Percentiles rank a stretch among this genome's conserved stretches.
Evolutionary conservation across 768 basidiomycete genomes (phyloP).

Genomic region (Tephrocybe sp.): DNA sequence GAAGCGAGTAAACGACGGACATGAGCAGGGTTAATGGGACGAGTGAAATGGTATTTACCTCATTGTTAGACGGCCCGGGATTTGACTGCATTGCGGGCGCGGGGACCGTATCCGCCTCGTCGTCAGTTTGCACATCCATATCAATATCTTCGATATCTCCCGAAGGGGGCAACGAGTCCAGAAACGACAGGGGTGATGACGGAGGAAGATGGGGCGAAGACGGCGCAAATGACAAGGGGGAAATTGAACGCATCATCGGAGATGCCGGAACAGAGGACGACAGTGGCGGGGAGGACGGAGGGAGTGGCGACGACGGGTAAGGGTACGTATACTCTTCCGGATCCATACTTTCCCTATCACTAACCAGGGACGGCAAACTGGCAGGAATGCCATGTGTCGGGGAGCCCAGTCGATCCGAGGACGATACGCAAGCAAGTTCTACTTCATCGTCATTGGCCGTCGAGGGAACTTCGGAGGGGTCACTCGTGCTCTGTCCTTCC

Average conservation of each 20-base stretch:
- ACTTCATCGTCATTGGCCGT: conserved; percentile 6
- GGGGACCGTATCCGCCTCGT: conserved; percentile 11
- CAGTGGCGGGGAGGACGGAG: conserved; percentile 25
- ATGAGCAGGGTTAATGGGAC: too few species aligned
- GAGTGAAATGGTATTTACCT: neutral
- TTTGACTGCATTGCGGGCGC: neutral
- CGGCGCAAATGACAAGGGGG: conserved; percentile 22
- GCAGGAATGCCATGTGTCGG: conserved; percentile 5
- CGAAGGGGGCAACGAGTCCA: conserved; percentile 9
- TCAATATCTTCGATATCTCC: conserved; percentile 9
- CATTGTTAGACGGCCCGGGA: neutral
- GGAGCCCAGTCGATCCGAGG: conserved; percentile 10
- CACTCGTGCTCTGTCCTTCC: conserved; percentile 4
- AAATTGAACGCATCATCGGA: conserved; percentile 36
- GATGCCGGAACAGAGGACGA: conserved; percentile 44
- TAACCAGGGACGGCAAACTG: conserved; percentile 28
- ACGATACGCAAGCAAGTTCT: neutral
- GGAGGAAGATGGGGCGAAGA: conserved; percentile 23
- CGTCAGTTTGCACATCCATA: neutral
- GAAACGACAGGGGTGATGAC: conserved; percentile 19
- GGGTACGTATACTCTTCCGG: conserved; percentile 19
- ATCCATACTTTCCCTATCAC: conserved; percentile 32
- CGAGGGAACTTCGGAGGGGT: conserved; percentile 17
- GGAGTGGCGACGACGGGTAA: neutral
- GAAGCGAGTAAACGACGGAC: neutral